phyloP scores from a whole-genome alignment of 2,329 filamentous ascomycete species.

The Verticillium isaacii region DNA sequence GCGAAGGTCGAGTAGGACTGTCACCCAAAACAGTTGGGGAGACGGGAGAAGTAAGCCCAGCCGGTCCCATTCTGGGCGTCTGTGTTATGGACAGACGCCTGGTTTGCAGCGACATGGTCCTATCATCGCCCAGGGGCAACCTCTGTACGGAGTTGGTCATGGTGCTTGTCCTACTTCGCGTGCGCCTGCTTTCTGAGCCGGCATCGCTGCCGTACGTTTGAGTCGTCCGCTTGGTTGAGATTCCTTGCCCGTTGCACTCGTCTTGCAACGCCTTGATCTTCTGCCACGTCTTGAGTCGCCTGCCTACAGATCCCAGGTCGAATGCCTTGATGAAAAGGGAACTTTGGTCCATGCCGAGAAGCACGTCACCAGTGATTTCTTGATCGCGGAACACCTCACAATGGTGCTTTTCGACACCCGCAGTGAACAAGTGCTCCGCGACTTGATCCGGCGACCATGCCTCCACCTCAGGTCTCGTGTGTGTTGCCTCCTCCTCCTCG shows the following conservation, averaged over 20 bases:
- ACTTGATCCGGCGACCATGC: conserved; percentile 78
- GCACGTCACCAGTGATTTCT: conserved; percentile 89
- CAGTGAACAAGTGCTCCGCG: conserved; percentile 80
- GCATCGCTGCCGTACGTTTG: conserved; percentile 54
- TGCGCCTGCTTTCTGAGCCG: conserved; percentile 46
- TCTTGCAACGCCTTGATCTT: conserved; percentile 91
- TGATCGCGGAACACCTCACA: conserved; percentile 94
- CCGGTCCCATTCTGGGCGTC: conserved; percentile 44
- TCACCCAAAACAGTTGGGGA: conserved; percentile 35
- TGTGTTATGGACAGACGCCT: conserved; percentile 45
- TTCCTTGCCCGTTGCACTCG: conserved; percentile 60
- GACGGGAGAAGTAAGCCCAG: conserved; percentile 33
- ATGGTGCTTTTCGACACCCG: conserved; percentile 81
- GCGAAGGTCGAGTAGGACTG: conserved; percentile 41
- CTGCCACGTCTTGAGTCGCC: conserved; percentile 90
- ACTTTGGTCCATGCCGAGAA: conserved; percentile 91
- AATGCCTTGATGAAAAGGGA: conserved; percentile 95
- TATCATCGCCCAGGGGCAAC: conserved; percentile 35
- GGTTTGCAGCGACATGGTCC: conserved; percentile 40
- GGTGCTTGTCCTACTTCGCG: conserved; percentile 54
- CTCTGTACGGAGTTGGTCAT: conserved; percentile 43
- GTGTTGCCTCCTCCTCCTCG: conserved; percentile 74
- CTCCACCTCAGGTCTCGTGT: conserved; percentile 68
- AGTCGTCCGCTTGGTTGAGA: conserved; percentile 45
- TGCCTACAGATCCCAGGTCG: conserved; percentile 84